A percentile compares a stretch with the other conserved stretches of the same genome.
Conservation (phyloP, 106 monocot species). For the Dioscorea dumetorum region DNA sequence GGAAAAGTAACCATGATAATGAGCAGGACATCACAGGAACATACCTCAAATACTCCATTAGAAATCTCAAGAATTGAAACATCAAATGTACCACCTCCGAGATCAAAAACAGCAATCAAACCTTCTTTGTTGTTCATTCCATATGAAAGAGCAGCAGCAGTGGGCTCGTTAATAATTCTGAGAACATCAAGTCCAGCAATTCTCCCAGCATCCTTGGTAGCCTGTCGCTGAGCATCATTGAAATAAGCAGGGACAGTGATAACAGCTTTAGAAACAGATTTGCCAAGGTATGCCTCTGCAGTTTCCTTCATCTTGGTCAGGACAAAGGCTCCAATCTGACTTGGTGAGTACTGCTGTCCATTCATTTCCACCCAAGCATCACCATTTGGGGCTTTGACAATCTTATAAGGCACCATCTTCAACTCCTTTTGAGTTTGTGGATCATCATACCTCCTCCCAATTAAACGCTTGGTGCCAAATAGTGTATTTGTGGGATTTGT, state of each 20-base stretch:
- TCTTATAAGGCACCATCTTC: slow-evolving; percentile 72
- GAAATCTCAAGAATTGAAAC: slow-evolving; percentile 70
- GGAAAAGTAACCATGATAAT: too few relatives aligned
- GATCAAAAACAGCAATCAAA: slow-evolving; percentile 55
- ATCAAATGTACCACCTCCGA: slow-evolving; percentile 65
- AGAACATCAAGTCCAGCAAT: slow-evolving; percentile 55
- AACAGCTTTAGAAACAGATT: slow-evolving; percentile 69
- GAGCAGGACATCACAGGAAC: neutral
- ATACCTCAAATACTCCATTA: slow-evolving; percentile 58
- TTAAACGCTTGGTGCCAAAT: slow-evolving; percentile 60
- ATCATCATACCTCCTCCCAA: slow-evolving; percentile 60
- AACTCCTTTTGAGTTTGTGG: slow-evolving; percentile 58
- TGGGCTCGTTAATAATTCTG: slow-evolving; percentile 60
- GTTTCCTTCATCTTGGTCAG: slow-evolving; percentile 50
- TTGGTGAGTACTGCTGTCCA: slow-evolving; percentile 81
- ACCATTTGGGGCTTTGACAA: slow-evolving; percentile 67
- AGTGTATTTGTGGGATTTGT: slow-evolving; percentile 62
- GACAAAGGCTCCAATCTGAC: slow-evolving; percentile 60
- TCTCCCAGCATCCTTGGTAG: slow-evolving; percentile 46
- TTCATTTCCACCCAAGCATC: slow-evolving; percentile 89
- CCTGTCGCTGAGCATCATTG: slow-evolving; percentile 65
- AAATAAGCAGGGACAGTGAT: slow-evolving; percentile 67
- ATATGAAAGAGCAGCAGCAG: slow-evolving; percentile 62
- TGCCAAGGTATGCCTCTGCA: slow-evolving; percentile 69
- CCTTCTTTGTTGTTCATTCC: slow-evolving; percentile 69